Evolutionary conservation across 2,329 filamentous ascomycete species (phyloP).

Genomic region (Aurifilum marmelostoma): DNA sequence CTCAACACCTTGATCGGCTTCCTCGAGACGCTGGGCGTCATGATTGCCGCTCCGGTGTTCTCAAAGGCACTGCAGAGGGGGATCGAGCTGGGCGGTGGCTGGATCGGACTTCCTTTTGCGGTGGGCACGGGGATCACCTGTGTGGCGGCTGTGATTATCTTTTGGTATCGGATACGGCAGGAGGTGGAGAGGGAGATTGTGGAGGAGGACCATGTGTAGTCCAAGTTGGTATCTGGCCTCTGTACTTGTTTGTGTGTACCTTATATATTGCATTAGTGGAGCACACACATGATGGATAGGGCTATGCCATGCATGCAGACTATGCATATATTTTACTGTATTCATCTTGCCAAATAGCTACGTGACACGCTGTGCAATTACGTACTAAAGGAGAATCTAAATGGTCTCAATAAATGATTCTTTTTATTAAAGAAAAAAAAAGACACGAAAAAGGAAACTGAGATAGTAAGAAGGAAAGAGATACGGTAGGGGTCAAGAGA

Average conservation of each 20-base stretch:
- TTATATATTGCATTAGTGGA: too few relatives aligned
- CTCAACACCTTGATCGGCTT: slow-evolving; percentile 57
- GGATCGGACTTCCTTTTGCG: slow-evolving; percentile 55
- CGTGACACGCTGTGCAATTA: neutral
- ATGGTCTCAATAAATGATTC: neutral
- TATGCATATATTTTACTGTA: neutral
- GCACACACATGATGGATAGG: too few relatives aligned
- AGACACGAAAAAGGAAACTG: neutral
- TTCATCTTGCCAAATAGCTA: neutral
- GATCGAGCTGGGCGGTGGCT: slow-evolving; percentile 48
- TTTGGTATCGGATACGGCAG: slow-evolving; percentile 34
- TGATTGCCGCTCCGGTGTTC: slow-evolving; percentile 51
- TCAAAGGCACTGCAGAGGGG: slow-evolving; percentile 51
- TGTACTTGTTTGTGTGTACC: too few relatives aligned
- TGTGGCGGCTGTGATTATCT: slow-evolving; percentile 38
- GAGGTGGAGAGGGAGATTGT: slow-evolving; percentile 11
- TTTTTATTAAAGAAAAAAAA: neutral
- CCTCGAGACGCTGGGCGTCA: slow-evolving; percentile 52
- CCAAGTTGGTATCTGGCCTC: neutral
- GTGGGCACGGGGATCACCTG: slow-evolving; percentile 40
- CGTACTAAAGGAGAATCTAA: neutral
- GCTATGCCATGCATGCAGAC: too few relatives aligned
- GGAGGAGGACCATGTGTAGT: slow-evolving; percentile 5
- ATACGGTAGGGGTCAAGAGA: neutral
- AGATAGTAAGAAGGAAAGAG: neutral